Evolutionary conservation across 208 protist genomes (phyloP).

Genomic region (Phytomonas sp.): DNA sequence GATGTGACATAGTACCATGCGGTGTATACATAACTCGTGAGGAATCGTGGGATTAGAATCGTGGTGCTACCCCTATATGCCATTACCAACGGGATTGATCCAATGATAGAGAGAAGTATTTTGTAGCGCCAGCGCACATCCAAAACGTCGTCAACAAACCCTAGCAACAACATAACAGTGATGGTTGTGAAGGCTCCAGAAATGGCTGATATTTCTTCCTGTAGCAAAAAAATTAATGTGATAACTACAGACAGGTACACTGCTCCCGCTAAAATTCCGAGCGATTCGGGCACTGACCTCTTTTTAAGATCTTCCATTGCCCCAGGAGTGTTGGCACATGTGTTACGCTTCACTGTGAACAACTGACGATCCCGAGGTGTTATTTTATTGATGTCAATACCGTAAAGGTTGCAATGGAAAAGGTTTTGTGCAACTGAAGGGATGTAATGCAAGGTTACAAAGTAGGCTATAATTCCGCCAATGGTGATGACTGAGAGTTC

Average conservation of each 20-base stretch:
- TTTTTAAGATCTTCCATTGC: slow-evolving; percentile 22
- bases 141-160: slow-evolving; percentile 99
- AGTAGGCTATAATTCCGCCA: slow-evolving; percentile 56
- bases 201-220: slow-evolving; percentile 25
- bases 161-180: slow-evolving; percentile 97
- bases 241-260: slow-evolving; percentile 73
- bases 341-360: slow-evolving; percentile 33
- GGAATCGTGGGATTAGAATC: slow-evolving; percentile 78
- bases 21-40: slow-evolving; percentile 12
- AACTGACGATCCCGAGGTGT: slow-evolving; percentile 47
- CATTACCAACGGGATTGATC: slow-evolving; percentile 91
- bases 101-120: slow-evolving; percentile 94
- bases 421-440: slow-evolving; percentile 46
- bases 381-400: slow-evolving; percentile 95
- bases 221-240: slow-evolving; percentile 22
- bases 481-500: slow-evolving; percentile 41
- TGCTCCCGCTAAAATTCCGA: slow-evolving; percentile 67
- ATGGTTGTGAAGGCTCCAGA: slow-evolving; percentile 91
- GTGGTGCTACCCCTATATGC: slow-evolving; percentile 87
- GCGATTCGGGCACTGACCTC: slow-evolving; percentile 55
- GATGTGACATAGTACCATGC: neutral
- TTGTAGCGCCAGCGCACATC: slow-evolving; percentile 97
- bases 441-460: slow-evolving; percentile 53
- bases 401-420: slow-evolving; percentile 79
- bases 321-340: neutral